Base-by-base conservation (phyloP, 306 rosid genomes). In the Oxytropis ochrocephala region DNA sequence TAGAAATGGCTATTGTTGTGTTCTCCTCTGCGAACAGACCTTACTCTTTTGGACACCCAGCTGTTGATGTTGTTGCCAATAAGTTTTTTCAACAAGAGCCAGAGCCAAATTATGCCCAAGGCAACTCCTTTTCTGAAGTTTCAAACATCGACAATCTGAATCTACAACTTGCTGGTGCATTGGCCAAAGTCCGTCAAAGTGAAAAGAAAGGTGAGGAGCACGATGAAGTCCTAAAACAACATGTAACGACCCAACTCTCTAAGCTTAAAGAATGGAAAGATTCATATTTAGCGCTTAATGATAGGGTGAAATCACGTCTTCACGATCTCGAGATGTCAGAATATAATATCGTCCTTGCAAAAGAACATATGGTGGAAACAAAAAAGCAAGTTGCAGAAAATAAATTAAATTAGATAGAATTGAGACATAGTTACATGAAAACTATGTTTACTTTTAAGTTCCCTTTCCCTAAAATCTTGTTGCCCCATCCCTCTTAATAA, bases 11-110 rank as follows among this genome's bases (percentile, higher is more conserved):
- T 24, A 63, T 63, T 63, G 21, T 63, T 63, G 69, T 63, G 2
- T n/a, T 63, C 1, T 63, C 69, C 0, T 53, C 53, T 0, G 69
- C 53, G 4, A 43, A 63, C 10, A 63, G 42, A 10, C 69, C 69
- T 7, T 63, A 63, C 39, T 63, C 69, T 3, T 63, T 63, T n/a
- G 69, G 69, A 4, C 53, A 63, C 53, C 69, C 69, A 1, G 6
- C 24, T 63, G 53, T 63, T 7, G 69, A 63, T 43, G 69, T 3
- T 11, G 18, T 63, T 24, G 53, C 39, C 0, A 8, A 4, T 12
- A 63, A 63, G 7, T 12, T 21, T 63, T 12, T 42, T 21, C 19
- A 43, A 21, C 12, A 21, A 7, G 38, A 21, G 19, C 1, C 1
- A 4, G 42, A 11, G 0, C 51, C 19, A 62, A n/a, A 27, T 63